Base-by-base conservation (phyloP, 495 filamentous ascomycete genomes). In the Apodospora peruviana region DNA sequence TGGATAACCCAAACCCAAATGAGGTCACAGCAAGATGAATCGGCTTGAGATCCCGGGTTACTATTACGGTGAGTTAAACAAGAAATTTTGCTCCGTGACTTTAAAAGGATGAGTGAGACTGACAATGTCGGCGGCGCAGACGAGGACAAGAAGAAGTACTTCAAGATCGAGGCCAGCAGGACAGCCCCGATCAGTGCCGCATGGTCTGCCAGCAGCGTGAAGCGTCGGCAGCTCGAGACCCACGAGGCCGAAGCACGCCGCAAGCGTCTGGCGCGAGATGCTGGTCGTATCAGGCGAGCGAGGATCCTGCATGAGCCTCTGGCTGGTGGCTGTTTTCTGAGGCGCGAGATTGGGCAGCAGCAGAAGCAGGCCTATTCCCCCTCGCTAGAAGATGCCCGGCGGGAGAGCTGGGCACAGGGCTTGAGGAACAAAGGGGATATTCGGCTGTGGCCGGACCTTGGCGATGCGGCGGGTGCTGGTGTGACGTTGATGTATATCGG, bases 121-220 rank as follows among this genome's bases (percentile, higher is more conserved):
- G 27, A 32, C 27, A 32, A 7, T 32, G 7, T 32, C 27, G 27
- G 27, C 14, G 7, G 19, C 0, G 9, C 40, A 75, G 76, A 79
- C 44, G 16, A 51, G 3, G 60, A 55, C 14, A 76, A 69, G 51
- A 47, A 56, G 19, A 72, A 70, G 16, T 79, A 78, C 56, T 80
- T 77, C 59, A 71, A 68, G 45, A 61, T 78, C 36, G 66, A 75
- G 55, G 48, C 23, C 27, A 27, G 19, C 47, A 46, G 37, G n/a
- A 69, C 65, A 0, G 65, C 69, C 5, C 66, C 72, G 0, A 11
- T 9, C 0, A 10, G 34, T 14, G 68, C 69, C 2, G 52, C 59
- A 4, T 73, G 70, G 65, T 61, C 69, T 21, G 53, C 58, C 0
- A 23, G 39, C n/a, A 68, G 52, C 27, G 68, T 73, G 14, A 73